These are phyloP conservation scores for Claviceps digitariae DNA, from an alignment of 2,329 filamentous ascomycete species.

Conservation along the genomic window DNA sequence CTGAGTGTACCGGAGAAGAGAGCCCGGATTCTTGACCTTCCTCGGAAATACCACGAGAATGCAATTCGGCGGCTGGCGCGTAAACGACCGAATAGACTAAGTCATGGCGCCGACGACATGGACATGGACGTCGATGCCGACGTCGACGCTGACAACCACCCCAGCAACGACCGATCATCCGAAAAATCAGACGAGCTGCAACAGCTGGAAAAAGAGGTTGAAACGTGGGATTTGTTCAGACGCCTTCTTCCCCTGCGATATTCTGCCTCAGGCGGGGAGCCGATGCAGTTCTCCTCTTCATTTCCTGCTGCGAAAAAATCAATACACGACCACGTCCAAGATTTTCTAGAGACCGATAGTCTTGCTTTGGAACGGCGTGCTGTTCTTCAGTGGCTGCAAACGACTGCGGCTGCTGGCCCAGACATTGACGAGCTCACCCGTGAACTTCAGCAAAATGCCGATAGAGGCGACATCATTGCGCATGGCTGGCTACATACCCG, in stretches of 20 bases:
- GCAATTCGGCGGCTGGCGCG: conserved; percentile 23
- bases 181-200: conserved; percentile 13
- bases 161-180: not conserved
- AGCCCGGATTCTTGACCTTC: conserved; percentile 53
- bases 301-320: conserved; percentile 15
- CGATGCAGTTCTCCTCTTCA: conserved; percentile 20
- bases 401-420: conserved; percentile 55
- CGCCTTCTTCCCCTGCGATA: conserved; percentile 62
- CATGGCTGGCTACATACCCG: conserved; percentile 90
- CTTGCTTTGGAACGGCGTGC: conserved; percentile 65
- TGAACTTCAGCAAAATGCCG: conserved; percentile 61
- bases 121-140: conserved; percentile 45
- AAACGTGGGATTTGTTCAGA: conserved; percentile 79
- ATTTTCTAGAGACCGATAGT: conserved; percentile 61
- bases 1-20: conserved; percentile 40
- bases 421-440: conserved; percentile 64
- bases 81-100: conserved; percentile 15
- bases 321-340: conserved; percentile 28
- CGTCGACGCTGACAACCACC: conserved; percentile 40
- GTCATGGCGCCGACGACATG: conserved; percentile 29
- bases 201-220: conserved; percentile 67
- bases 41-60: conserved; percentile 42
- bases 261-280: conserved; percentile 17
- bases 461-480: conserved; percentile 68
- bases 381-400: conserved; percentile 77